Base-by-base conservation (phyloP, 2,329 filamentous ascomycete genomes). In the Colletotrichum tamarilloi region DNA sequence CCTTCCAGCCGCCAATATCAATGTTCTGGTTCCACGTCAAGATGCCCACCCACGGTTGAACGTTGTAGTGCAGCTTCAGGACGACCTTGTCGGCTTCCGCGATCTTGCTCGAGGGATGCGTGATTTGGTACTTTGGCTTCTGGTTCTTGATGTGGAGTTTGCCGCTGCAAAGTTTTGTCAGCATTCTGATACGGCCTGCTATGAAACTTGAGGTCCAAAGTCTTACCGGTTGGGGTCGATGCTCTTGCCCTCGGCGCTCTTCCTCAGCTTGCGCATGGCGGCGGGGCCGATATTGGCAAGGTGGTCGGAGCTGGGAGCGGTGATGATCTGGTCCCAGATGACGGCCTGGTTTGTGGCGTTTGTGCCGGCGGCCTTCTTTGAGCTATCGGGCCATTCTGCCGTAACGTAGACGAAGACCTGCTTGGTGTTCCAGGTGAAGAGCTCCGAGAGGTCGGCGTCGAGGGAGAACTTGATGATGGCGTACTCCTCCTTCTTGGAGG, bases 371-470 rank as follows among this genome's bases (percentile, higher is more conserved):
- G 78, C 77, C 32, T 82, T 77, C 53, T 75, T 75, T 62, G 79
- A 79, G 62, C 80, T 72, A 56, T 79, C 78, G 30, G 87, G 86
- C 91, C 91, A 93, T 78, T 92, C 92, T 67, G 96, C 96, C 68
- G 95, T 96, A 72, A 99, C 92, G 86, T 98, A 99, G 82, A 98
- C 92, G 85, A 98, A 99, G 79, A 99, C 86, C 85, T 98, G 94
- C 84, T 99, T 99, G 24, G 97, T 99, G 88, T 99, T 99, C 97
- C 96, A 99, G 80, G 94, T 97, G 89, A 98, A 98, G 78, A 99
- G 94, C 56, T 93, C 93, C 74, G 92, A 93, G 74, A 99, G 90
- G 85, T 99, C 96, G 66, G 95, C 93, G 80, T 98, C 93, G 73
- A 99, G 89, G 79, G 95, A 94, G 88, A 99, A 99, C 82, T 92